phyloP scores from a whole-genome alignment of 768 basidiomycete genomes.

The Coprinopsis marcescibilis region DNA sequence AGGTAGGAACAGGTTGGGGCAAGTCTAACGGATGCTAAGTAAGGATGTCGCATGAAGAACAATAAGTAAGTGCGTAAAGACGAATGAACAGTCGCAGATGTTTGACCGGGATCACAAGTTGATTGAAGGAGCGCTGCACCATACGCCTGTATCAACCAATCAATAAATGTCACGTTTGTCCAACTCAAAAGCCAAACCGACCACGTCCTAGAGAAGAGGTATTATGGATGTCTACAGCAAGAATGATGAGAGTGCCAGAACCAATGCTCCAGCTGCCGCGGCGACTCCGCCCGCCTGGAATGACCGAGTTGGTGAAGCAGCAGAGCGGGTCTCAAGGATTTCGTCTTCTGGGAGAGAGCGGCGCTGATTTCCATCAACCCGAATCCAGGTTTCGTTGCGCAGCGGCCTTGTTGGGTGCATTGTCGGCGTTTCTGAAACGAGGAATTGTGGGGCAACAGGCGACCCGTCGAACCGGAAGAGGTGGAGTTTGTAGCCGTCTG shows the following conservation, averaged over 20 bases:
- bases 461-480: conserved; percentile 75
- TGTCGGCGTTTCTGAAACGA: conserved; percentile 63
- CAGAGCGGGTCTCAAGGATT: conserved; percentile 5
- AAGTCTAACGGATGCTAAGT: background rate
- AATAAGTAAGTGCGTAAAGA: background rate
- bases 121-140: background rate
- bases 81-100: background rate
- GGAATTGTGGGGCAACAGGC: conserved; percentile 68
- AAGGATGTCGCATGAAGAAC: background rate
- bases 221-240: conserved; percentile 23
- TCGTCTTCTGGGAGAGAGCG: conserved; percentile 10
- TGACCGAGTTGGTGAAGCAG: background rate
- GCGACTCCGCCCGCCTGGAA: conserved; percentile 16
- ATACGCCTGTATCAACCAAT: background rate
- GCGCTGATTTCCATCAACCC: conserved; percentile 3
- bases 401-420: conserved; percentile 78
- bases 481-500: conserved; percentile 61
- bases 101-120: background rate
- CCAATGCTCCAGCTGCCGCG: conserved; percentile 24
- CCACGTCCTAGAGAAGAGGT: background rate
- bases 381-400: conserved; percentile 42
- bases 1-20: conserved; percentile 3
- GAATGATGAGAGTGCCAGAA: conserved; percentile 23
- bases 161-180: background rate
- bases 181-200: background rate